Conservation (phyloP, 768 basidiomycete species). For the Tricholoma matsutake region DNA sequence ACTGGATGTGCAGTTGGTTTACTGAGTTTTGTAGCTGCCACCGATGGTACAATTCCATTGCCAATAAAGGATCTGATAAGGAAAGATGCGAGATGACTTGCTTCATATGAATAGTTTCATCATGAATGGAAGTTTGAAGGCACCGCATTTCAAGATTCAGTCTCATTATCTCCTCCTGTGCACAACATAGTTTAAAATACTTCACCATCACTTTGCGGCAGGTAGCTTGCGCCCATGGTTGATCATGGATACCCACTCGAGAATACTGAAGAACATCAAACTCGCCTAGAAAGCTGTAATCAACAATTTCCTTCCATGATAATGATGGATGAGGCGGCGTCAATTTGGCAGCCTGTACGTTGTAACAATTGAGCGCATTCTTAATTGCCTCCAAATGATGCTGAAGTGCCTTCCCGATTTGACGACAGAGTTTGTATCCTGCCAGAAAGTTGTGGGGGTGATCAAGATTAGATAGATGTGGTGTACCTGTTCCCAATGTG, state of each 20-base stretch:
- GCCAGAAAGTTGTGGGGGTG: background rate
- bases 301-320: constrained; percentile 24
- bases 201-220: constrained; percentile 11
- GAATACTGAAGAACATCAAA: constrained; percentile 20
- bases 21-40: no score
- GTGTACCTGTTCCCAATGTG: constrained; percentile 22
- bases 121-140: constrained; percentile 16
- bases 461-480: background rate
- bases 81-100: no score
- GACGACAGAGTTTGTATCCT: constrained; percentile 27
- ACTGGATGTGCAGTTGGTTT: no score
- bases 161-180: constrained; percentile 23
- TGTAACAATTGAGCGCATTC: constrained; percentile 19
- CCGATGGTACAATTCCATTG: no score
- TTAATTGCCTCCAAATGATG: constrained; percentile 19
- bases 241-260: constrained; percentile 10
- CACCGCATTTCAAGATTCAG: no score
- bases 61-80: no score
- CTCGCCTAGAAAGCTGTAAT: constrained; percentile 20
- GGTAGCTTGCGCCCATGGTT: constrained; percentile 18
- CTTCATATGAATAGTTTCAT: background rate
- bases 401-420: constrained; percentile 22
- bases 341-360: constrained; percentile 17
- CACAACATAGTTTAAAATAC: constrained; percentile 18
- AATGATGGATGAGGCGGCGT: constrained; percentile 13